Percentiles rank a stretch among this genome's conserved stretches.
These are phyloP conservation scores for Begonia peltatifolia DNA, from an alignment of 306 rosid species.

Conservation along the genomic window DNA sequence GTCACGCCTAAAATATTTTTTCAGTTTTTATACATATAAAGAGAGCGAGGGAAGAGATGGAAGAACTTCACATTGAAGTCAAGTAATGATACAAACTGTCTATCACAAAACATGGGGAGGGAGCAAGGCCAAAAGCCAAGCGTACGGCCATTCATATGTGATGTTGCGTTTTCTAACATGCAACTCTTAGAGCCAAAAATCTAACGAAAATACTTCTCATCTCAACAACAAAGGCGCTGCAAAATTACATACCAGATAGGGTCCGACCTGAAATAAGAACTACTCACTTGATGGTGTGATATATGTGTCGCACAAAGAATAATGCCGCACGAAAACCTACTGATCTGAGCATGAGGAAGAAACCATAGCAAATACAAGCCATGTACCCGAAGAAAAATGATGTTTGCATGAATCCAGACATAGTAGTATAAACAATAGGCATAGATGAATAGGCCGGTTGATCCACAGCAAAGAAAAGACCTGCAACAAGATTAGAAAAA, in stretches of 20 bases:
- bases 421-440: conserved; percentile 54
- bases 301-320: conserved; percentile 53
- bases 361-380: conserved; percentile 60
- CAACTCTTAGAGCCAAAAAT: conserved; percentile 32
- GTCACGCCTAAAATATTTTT: no score
- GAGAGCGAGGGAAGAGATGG: no score
- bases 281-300: conserved; percentile 53
- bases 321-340: conserved; percentile 57
- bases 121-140: no score
- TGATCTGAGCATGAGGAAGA: conserved; percentile 61
- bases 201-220: conserved; percentile 20
- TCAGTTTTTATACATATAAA: no score
- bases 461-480: conserved; percentile 55
- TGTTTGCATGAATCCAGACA: conserved; percentile 62
- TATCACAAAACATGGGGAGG: no score
- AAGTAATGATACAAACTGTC: no score
- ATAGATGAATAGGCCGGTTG: conserved; percentile 46
- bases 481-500: conserved; percentile 12
- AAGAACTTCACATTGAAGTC: no score
- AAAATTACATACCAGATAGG: conserved; percentile 21
- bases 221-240: conserved; percentile 34
- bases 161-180: not conserved
- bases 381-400: conserved; percentile 64
- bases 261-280: not conserved
- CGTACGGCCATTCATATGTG: no score